Evolutionary conservation across 1,284 basidiomycete genomes (phyloP).

Genomic region (Lentinus polychrous): DNA sequence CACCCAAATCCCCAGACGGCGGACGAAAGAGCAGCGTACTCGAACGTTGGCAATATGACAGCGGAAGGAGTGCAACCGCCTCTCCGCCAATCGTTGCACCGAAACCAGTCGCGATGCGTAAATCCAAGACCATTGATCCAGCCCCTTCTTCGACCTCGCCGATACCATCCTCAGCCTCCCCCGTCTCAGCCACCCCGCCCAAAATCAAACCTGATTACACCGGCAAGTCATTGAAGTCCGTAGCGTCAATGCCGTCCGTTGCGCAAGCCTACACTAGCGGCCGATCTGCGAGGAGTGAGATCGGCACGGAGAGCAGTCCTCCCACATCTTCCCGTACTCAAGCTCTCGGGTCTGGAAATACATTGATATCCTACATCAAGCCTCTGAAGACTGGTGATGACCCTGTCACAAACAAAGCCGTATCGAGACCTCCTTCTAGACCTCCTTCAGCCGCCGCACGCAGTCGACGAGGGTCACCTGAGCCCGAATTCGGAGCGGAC

Average conservation of each 20-base stretch:
- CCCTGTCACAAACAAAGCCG: constrained; percentile 17
- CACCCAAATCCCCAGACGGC: constrained; percentile 16
- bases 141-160: constrained; percentile 8
- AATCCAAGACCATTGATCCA: constrained; percentile 32
- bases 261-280: constrained; percentile 13
- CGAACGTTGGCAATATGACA: constrained; percentile 53
- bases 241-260: constrained; percentile 21
- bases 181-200: constrained; percentile 12
- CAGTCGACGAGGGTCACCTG: constrained; percentile 16
- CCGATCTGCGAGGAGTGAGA: constrained; percentile 17
- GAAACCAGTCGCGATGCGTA: constrained; percentile 34
- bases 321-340: constrained; percentile 16
- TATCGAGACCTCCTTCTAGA: constrained; percentile 16
- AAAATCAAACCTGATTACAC: constrained; percentile 18
- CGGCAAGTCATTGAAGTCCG: constrained; percentile 17
- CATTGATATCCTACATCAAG: constrained; percentile 46
- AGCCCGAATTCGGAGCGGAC: constrained; percentile 33
- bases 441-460: constrained; percentile 13
- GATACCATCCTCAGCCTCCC: constrained; percentile 5
- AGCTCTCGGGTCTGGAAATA: constrained; percentile 40
- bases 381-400: constrained; percentile 43
- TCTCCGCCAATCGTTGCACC: constrained; percentile 26
- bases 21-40: constrained; percentile 34
- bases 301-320: constrained; percentile 12
- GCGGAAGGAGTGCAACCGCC: constrained; percentile 6